These are phyloP conservation scores for Lasiodiplodia theobromae DNA, from an alignment of 2,329 filamentous ascomycete species.

Conservation along the genomic window DNA sequence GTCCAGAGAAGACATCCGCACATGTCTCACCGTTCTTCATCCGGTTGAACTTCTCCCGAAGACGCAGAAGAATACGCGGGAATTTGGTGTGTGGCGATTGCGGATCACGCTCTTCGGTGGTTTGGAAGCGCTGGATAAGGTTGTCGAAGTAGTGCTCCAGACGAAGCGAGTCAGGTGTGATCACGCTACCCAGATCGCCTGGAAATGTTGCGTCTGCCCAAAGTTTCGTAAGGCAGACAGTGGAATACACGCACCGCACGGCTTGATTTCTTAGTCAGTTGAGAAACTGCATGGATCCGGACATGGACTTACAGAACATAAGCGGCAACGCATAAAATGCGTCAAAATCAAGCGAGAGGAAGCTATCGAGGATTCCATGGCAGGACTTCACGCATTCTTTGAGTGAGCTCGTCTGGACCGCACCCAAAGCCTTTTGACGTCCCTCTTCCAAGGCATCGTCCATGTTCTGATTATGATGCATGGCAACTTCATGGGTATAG, in stretches of 20 bases:
- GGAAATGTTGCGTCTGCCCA: slow-evolving; percentile 62
- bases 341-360: slow-evolving; percentile 57
- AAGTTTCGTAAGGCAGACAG: slow-evolving; percentile 67
- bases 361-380: slow-evolving; percentile 56
- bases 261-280: slow-evolving; percentile 38
- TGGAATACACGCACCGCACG: slow-evolving; percentile 63
- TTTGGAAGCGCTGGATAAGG: slow-evolving; percentile 55
- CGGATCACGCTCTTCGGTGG: slow-evolving; percentile 49
- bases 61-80: slow-evolving; percentile 53
- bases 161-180: slow-evolving; percentile 56
- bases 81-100: slow-evolving; percentile 56
- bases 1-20: slow-evolving; percentile 10
- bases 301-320: slow-evolving; percentile 50
- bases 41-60: slow-evolving; percentile 54
- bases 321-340: slow-evolving; percentile 52
- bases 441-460: slow-evolving; percentile 40
- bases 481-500: slow-evolving; percentile 59
- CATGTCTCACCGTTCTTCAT: slow-evolving; percentile 51
- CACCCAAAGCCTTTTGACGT: slow-evolving; percentile 51
- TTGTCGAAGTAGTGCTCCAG: slow-evolving; percentile 56
- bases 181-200: slow-evolving; percentile 57
- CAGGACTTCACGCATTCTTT: slow-evolving; percentile 55
- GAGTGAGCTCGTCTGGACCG: slow-evolving; percentile 56
- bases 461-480: slow-evolving; percentile 54
- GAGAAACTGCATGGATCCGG: slow-evolving; percentile 33